These are phyloP conservation scores for Chrysoporthe cubensis DNA, from an alignment of 2,329 filamentous ascomycete genomes.

Conservation along the genomic window DNA sequence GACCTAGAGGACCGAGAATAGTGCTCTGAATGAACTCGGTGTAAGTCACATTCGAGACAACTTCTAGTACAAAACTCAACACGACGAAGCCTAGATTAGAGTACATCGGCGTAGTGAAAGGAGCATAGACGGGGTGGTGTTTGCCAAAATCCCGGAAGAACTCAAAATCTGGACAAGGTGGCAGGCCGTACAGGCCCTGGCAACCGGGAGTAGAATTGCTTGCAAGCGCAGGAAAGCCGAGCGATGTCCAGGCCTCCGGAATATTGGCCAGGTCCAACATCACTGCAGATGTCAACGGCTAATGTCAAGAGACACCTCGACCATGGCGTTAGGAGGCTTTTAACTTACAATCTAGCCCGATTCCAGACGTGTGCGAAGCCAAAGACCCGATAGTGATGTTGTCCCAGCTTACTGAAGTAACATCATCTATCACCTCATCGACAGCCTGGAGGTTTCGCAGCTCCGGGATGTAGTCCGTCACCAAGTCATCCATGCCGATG, in stretches of 20 bases:
- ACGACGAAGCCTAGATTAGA: constrained; percentile 52
- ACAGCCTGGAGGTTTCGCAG: constrained; percentile 33
- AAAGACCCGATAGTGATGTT: constrained; percentile 51
- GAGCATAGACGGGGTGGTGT: constrained; percentile 45
- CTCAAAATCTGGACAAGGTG: constrained; percentile 37
- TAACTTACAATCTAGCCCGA: constrained; percentile 42
- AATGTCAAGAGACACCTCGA: background rate
- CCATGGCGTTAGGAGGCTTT: background rate
- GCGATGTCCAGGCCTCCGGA: constrained; percentile 34
- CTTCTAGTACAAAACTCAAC: constrained; percentile 50
- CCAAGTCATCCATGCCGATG: constrained; percentile 44
- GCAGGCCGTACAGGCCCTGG: constrained; percentile 41
- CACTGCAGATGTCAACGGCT: constrained; percentile 34
- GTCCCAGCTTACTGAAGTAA: constrained; percentile 48
- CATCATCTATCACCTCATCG: constrained; percentile 33
- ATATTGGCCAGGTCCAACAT: constrained; percentile 40
- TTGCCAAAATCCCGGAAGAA: constrained; percentile 36
- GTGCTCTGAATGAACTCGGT: constrained; percentile 43
- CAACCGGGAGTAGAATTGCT: constrained; percentile 37
- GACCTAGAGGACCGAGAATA: constrained; percentile 47
- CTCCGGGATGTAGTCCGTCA: constrained; percentile 51
- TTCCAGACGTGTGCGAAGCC: constrained; percentile 50
- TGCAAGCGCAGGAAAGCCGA: constrained; percentile 40
- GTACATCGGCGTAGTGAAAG: constrained; percentile 52
- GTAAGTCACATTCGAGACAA: constrained; percentile 45